Percentiles rank a stretch among this genome's conserved stretches.
Conservation (phyloP, 352 stramenopile genomes). For the Phytophthora hibernalis region DNA sequence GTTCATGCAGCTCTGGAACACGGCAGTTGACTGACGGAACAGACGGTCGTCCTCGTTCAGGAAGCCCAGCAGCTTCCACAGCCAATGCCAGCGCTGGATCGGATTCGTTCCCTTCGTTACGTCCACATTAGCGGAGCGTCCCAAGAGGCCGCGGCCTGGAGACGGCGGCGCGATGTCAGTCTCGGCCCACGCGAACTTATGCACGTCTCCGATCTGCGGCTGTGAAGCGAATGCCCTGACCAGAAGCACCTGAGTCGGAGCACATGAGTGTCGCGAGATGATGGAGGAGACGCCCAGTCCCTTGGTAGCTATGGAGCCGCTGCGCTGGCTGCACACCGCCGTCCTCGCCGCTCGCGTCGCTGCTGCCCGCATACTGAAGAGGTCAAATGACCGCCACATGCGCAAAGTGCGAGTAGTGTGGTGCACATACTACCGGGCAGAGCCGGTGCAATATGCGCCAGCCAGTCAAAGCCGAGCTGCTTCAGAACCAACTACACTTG, state of each 20-base stretch:
- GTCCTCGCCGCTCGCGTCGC: constrained; percentile 16
- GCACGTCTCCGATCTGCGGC: constrained; percentile 14
- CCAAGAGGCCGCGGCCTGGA: constrained; percentile 71
- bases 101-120: constrained; percentile 69
- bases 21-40: constrained; percentile 71
- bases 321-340: constrained; percentile 19
- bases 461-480: constrained; percentile 29
- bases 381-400: too few species aligned
- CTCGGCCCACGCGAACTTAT: constrained; percentile 74
- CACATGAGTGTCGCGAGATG: not conserved
- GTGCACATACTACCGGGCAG: not conserved
- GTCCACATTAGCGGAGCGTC: constrained; percentile 83
- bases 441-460: constrained; percentile 4
- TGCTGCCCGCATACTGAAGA: constrained; percentile 17
- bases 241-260: constrained; percentile 9
- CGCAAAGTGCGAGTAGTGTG: not conserved
- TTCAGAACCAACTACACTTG: constrained; percentile 3
- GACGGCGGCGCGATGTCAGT: constrained; percentile 86
- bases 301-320: constrained; percentile 4
- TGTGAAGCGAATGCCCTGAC: constrained; percentile 25
- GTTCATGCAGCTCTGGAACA: constrained; percentile 90
- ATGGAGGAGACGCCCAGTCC: constrained; percentile 9
- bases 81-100: constrained; percentile 82
- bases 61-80: constrained; percentile 86
- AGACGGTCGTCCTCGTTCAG: constrained; percentile 88